A percentile compares a stretch with the other conserved stretches of the same genome.
These are phyloP conservation scores for Obba rivulosa DNA, from an alignment of 768 basidiomycete genomes.

Conservation along the genomic window DNA sequence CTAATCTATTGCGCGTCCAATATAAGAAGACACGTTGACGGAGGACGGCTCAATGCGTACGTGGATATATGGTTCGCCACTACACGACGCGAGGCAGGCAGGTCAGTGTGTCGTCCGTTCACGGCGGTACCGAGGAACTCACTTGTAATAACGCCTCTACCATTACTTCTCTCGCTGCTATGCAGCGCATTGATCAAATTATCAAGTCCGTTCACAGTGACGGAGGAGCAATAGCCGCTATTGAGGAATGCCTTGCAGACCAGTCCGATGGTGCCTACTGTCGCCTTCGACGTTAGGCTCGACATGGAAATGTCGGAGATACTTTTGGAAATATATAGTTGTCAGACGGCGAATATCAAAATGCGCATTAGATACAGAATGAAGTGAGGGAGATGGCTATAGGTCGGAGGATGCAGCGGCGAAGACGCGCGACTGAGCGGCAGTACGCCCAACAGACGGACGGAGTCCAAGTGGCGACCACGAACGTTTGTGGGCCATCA, in stretches of 20 bases:
- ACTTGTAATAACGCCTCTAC: constrained; percentile 75
- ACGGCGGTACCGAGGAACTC: constrained; percentile 19
- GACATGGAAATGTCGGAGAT: too few relatives aligned
- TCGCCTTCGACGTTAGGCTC: constrained; percentile 48
- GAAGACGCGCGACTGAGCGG: too few relatives aligned
- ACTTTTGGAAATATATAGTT: too few relatives aligned
- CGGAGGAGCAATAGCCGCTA: constrained; percentile 53
- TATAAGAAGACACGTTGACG: background rate
- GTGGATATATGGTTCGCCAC: constrained; percentile 95
- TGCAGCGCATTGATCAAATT: constrained; percentile 59
- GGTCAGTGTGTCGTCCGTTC: too few relatives aligned
- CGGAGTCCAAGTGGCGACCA: too few relatives aligned
- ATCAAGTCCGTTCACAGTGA: constrained; percentile 67
- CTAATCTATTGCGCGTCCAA: constrained; percentile 43
- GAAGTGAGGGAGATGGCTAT: too few relatives aligned
- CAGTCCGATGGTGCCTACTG: constrained; percentile 64
- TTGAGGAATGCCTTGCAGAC: constrained; percentile 75
- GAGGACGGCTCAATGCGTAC: constrained; percentile 39
- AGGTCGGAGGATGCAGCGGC: too few relatives aligned
- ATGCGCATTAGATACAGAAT: too few relatives aligned
- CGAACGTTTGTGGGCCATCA: too few relatives aligned
- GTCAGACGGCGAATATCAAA: too few relatives aligned
- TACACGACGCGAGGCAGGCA: constrained; percentile 26
- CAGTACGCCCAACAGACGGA: too few relatives aligned
- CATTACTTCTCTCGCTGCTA: constrained; percentile 35